phyloP scores from a whole-genome alignment of 129 eudicot genomes.

The Pseudognaphalium luteoalbum region DNA sequence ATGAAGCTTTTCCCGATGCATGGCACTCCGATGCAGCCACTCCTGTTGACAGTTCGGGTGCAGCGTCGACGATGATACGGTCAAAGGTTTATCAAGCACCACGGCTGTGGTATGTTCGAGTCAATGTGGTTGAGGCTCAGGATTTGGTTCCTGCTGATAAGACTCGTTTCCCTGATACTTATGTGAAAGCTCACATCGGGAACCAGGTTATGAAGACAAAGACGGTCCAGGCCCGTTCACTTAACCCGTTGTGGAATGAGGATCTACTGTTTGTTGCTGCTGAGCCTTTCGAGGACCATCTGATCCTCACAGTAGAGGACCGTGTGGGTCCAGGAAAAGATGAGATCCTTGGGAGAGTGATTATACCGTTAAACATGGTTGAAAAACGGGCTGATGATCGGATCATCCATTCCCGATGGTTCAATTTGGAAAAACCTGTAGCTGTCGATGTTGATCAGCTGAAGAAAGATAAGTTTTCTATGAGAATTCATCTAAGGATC shows the following conservation, averaged over 20 bases:
- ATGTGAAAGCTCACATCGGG: slow-evolving; percentile 91
- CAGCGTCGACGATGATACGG: slow-evolving; percentile 66
- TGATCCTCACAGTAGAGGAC: slow-evolving; percentile 88
- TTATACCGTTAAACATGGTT: slow-evolving; percentile 64
- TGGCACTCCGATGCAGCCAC: slow-evolving; percentile 95
- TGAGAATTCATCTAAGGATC: slow-evolving; percentile 76
- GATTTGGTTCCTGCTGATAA: slow-evolving; percentile 82
- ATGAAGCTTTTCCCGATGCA: slow-evolving; percentile 94
- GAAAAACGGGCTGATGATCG: slow-evolving; percentile 98
- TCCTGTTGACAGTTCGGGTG: slow-evolving; percentile 77
- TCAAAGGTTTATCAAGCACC: slow-evolving; percentile 98
- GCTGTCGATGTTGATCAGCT: slow-evolving; percentile 81
- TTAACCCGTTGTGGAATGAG: slow-evolving; percentile 91
- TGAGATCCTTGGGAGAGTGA: slow-evolving; percentile 86
- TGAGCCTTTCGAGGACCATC: slow-evolving; percentile 94
- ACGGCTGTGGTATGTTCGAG: slow-evolving; percentile 94
- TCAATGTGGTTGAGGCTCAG: slow-evolving; percentile 93
- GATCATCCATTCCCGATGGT: slow-evolving; percentile 88
- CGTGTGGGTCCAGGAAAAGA: slow-evolving; percentile 98
- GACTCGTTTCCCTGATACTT: slow-evolving; percentile 83
- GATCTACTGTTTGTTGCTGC: slow-evolving; percentile 91
- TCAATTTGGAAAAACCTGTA: slow-evolving; percentile 84
- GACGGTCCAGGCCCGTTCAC: slow-evolving; percentile 75
- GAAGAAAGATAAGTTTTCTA: slow-evolving; percentile 86
- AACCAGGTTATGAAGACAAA: slow-evolving; percentile 84